Base-by-base conservation (phyloP, 75 land plant genomes). In the Selaginella moellendorffii region DNA sequence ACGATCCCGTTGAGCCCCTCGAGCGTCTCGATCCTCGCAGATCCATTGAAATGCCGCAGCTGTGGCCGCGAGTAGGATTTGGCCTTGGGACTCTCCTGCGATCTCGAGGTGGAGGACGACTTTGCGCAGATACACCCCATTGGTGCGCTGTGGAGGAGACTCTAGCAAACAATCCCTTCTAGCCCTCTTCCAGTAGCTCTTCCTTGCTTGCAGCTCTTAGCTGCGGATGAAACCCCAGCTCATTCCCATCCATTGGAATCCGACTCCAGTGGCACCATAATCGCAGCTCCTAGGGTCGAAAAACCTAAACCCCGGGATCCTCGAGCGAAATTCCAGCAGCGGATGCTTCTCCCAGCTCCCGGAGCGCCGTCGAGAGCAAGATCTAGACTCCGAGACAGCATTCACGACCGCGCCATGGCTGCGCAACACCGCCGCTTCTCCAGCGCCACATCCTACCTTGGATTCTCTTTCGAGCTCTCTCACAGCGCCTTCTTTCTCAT, bases 311-410 rank as follows among this genome's bases (percentile, higher is more conserved):
- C n/a, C n/a, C n/a, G n/a, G n/a, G n/a, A n/a, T n/a, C n/a, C n/a
- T n/a, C n/a, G n/a, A n/a, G n/a, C n/a, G n/a, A n/a, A n/a, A n/a
- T n/a, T n/a, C n/a, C n/a, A n/a, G n/a, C n/a, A n/a, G n/a, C n/a
- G n/a, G n/a, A n/a, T n/a, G 46, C 46, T 36, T 36, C 46, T 36
- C 46, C 46, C 46, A 36, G 46, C 46, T 36, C 46, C 46, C 46
- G 46, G 46, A 14, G 46, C 46, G 46, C 46, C 46, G 46, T 36
- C 5, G 14, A 36, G 46, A 36, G 46, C 14, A 14, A 36, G 10
- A 36, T 36, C 46, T 36, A 36, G 46, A 36, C 5, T 36, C 10
- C 46, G 46, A 36, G 46, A 36, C 46, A 36, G 46, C 46, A 36
- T 36, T 36, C 46, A 14, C 46, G 14, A 36, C 46, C 5, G 10